These are phyloP conservation scores for Meyerozyma elateridarum DNA, from an alignment of 1,139 yeast species.

Conservation along the genomic window DNA sequence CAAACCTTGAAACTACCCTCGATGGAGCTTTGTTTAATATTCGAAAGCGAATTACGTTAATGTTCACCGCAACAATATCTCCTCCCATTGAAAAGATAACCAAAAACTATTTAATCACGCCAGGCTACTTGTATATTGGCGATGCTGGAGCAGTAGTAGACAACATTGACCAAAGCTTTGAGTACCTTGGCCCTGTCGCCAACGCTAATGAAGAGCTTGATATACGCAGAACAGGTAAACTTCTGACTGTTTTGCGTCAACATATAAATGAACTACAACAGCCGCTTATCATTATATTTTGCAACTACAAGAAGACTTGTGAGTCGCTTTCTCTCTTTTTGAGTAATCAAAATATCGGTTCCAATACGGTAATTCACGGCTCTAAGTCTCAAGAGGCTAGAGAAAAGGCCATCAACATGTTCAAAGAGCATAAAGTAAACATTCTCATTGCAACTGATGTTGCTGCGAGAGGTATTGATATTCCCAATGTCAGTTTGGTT, in stretches of 20 bases:
- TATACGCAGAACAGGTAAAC: slow-evolving; percentile 18
- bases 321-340: slow-evolving; percentile 58
- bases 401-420: slow-evolving; percentile 66
- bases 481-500: slow-evolving; percentile 79
- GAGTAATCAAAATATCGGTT: slow-evolving; percentile 23
- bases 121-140: slow-evolving; percentile 66
- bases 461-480: slow-evolving; percentile 99
- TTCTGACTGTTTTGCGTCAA: slow-evolving; percentile 20
- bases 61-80: slow-evolving; percentile 95
- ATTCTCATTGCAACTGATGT: slow-evolving; percentile 88
- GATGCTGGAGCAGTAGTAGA: slow-evolving; percentile 59
- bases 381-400: slow-evolving; percentile 84
- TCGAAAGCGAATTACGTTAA: slow-evolving; percentile 48
- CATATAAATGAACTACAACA: slow-evolving; percentile 10
- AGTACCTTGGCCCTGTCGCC: slow-evolving; percentile 28
- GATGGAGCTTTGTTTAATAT: slow-evolving; percentile 27
- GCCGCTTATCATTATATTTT: slow-evolving; percentile 61
- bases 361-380: slow-evolving; percentile 72
- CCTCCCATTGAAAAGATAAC: slow-evolving; percentile 66
- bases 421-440: slow-evolving; percentile 57
- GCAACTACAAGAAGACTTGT: slow-evolving; percentile 69
- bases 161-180: slow-evolving; percentile 65
- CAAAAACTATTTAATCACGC: slow-evolving; percentile 52
- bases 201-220: slow-evolving; percentile 19
- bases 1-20: slow-evolving; percentile 17